Evolutionary conservation across 768 basidiomycete genomes (phyloP).

Genomic region (Rhizopogon salebrosus): DNA sequence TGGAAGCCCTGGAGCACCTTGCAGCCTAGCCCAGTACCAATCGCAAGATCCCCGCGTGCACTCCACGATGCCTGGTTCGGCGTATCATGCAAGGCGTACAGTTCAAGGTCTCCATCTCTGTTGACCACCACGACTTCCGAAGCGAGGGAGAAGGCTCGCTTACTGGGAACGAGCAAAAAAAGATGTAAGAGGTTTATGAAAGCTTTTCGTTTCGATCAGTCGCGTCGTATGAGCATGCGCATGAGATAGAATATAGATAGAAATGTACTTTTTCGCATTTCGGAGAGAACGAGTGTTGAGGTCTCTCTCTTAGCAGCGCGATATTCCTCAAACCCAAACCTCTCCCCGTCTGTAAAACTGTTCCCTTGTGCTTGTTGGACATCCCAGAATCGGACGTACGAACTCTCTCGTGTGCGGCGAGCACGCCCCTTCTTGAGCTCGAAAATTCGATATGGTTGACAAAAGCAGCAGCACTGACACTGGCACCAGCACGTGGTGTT

Average conservation of each 20-base stretch:
- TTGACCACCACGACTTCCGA: slow-evolving; percentile 73
- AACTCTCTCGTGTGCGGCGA: slow-evolving; percentile 64
- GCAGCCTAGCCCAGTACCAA: slow-evolving; percentile 51
- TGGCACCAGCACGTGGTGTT: slow-evolving; percentile 13
- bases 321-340: slow-evolving; percentile 34
- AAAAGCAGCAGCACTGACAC: no score
- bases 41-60: slow-evolving; percentile 58
- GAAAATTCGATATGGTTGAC: slow-evolving; percentile 61
- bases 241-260: not conserved
- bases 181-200: slow-evolving; percentile 55
- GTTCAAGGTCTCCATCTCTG: slow-evolving; percentile 70
- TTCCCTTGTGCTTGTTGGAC: slow-evolving; percentile 44
- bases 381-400: slow-evolving; percentile 76
- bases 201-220: slow-evolving; percentile 53
- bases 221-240: not conserved
- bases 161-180: slow-evolving; percentile 63
- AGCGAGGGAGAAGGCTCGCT: slow-evolving; percentile 34
- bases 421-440: slow-evolving; percentile 54
- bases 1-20: slow-evolving; percentile 50
- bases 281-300: slow-evolving; percentile 48
- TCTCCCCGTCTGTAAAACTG: slow-evolving; percentile 38
- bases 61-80: slow-evolving; percentile 73
- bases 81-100: slow-evolving; percentile 64
- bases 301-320: slow-evolving; percentile 34
- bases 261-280: slow-evolving; percentile 65